Evolutionary conservation across 306 rosid species (phyloP), one percentile per base, ranked within the genome.

Genomic region (Betula pendula): DNA sequence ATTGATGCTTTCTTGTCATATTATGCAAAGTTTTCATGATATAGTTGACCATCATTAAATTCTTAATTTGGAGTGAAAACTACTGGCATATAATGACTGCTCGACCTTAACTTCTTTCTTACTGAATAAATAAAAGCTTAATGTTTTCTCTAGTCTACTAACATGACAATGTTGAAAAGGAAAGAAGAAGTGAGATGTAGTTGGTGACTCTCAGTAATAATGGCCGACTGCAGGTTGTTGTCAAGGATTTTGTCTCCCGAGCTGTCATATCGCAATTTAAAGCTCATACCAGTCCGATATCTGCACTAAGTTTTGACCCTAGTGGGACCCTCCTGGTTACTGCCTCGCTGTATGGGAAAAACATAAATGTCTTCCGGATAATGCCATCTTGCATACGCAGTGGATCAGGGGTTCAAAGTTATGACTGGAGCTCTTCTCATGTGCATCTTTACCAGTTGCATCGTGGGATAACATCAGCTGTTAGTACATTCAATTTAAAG

Each of bases 271-370:
- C 97, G 11, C 97, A 93, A 68, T 91, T 93, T 66, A 93, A 88
- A 81, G 98, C 98, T 72, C 98, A 93, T 73, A 83, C 96, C 59
- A 91, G 93, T 84, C 97, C 98, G 27, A 84, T 93, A 74, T 91
- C 98, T 83, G 98, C 98, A 5, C 85, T 93, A 60, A 91, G 96
- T 87, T 93, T 93, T 69, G 98, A 93, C 66, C 92, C 90, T 50
- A 93, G 98, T 81, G 98, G 97, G 73, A 91, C 97, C 24, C 98
- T 93, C 81, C 86, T 93, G 67, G 98, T 91, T 83, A 93, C 93
- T 51, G 97, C 96, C 74, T 93, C 98, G 5, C 67, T 93, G 22
- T 83, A 89, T 88, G 98, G 98, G 70, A 93, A 91, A 77, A 89
- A 83, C 78, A 84, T 93, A 49, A 93, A 93, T 81, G 87, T 93